Evolutionary conservation across 305 asterid genomes (phyloP).

Genomic region (Fraxinus ornus): DNA sequence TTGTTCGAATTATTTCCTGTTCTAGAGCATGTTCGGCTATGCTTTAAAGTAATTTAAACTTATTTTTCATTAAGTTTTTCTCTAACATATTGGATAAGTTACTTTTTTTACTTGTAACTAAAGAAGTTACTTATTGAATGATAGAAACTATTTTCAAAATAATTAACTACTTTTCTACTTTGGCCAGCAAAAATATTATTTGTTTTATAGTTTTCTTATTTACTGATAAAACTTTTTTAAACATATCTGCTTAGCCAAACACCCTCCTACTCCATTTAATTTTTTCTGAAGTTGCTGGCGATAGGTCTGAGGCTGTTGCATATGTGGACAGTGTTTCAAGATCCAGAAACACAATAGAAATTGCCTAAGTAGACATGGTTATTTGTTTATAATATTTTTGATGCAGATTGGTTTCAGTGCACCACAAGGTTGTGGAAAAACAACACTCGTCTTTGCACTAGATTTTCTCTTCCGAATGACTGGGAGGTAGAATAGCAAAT

Average conservation of each 20-base stretch:
- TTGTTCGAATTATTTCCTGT: constrained; percentile 1
- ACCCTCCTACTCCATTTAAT: neutral
- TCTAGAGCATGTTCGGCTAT: neutral
- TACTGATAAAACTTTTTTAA: neutral
- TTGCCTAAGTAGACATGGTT: constrained; percentile 20
- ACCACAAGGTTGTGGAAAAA: constrained; percentile 99
- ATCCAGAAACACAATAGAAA: neutral
- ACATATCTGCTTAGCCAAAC: neutral
- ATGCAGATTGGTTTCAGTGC: constrained; percentile 99
- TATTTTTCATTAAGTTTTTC: neutral
- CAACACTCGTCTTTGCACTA: constrained; percentile 91
- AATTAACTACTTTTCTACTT: neutral
- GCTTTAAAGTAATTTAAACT: neutral
- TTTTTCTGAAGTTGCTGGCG: neutral
- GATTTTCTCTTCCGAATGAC: constrained; percentile 69
- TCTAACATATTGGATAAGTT: neutral
- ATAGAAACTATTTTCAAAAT: neutral
- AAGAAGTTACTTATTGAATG: neutral
- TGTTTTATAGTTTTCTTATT: neutral
- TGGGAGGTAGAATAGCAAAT: constrained; percentile 78
- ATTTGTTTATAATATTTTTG: constrained; percentile 22
- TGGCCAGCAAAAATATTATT: neutral
- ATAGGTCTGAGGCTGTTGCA: neutral
- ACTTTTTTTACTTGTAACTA: neutral
- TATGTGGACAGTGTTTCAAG: neutral